These are phyloP conservation scores for Candolleomyces aberdarensis DNA, from an alignment of 768 basidiomycete species.

Conservation along the genomic window DNA sequence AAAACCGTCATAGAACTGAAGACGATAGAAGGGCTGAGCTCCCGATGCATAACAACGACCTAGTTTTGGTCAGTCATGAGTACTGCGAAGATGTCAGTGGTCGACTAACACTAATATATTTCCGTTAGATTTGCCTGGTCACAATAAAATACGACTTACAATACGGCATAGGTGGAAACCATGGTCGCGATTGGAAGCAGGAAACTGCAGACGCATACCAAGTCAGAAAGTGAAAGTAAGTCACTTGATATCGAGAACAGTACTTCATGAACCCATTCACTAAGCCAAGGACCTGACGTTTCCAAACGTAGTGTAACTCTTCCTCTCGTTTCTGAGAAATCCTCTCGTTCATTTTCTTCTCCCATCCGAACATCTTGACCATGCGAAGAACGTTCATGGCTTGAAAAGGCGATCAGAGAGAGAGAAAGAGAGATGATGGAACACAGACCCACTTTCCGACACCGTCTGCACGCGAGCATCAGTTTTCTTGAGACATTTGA, in stretches of 20 bases:
- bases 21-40: constrained; percentile 39
- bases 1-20: constrained; percentile 62
- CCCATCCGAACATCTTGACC: constrained; percentile 72
- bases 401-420: constrained; percentile 23
- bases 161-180: constrained; percentile 59
- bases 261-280: constrained; percentile 51
- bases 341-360: constrained; percentile 51
- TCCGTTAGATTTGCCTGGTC: too few species aligned
- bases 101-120: not conserved
- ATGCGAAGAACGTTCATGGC: constrained; percentile 60
- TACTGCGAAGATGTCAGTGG: constrained; percentile 18
- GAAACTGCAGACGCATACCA: constrained; percentile 33
- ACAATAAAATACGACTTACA: constrained; percentile 28
- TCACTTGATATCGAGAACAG: constrained; percentile 13
- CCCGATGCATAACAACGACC: constrained; percentile 30
- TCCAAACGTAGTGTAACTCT: constrained; percentile 57
- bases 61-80: constrained; percentile 2
- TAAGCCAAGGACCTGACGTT: constrained; percentile 48
- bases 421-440: too few species aligned
- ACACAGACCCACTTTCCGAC: constrained; percentile 47
- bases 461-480: constrained; percentile 63
- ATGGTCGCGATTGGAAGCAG: constrained; percentile 62
- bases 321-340: constrained; percentile 60
- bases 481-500: constrained; percentile 44
- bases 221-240: not conserved